Percentiles rank a stretch among this genome's conserved stretches.
Evolutionary conservation across 2,329 filamentous ascomycete species (phyloP).

Genomic region (Colletotrichum tanaceti): DNA sequence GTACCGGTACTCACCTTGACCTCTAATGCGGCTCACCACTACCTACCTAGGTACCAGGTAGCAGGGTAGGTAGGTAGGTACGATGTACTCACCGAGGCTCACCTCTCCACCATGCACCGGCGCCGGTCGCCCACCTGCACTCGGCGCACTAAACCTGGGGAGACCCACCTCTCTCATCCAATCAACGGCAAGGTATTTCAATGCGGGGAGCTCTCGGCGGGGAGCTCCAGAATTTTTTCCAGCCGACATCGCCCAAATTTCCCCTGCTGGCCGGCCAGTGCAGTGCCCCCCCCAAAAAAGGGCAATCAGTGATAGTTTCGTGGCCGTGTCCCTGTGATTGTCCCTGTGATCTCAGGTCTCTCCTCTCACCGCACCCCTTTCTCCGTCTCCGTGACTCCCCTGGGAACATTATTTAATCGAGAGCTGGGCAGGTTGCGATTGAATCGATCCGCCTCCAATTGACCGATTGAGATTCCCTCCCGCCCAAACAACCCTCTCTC

Average conservation of each 20-base stretch:
- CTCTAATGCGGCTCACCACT: too few relatives aligned
- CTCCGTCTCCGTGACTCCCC: slow-evolving; percentile 40
- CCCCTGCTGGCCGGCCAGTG: slow-evolving; percentile 1
- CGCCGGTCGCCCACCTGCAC: slow-evolving; percentile 22
- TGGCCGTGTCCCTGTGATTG: slow-evolving; percentile 46
- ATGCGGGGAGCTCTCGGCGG: slow-evolving; percentile 43
- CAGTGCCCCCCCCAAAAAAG: slow-evolving; percentile 5
- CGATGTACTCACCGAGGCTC: slow-evolving; percentile 19
- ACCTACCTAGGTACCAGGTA: too few relatives aligned
- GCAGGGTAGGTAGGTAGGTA: too few relatives aligned
- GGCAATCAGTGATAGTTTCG: slow-evolving; percentile 19
- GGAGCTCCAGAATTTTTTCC: slow-evolving; percentile 46
- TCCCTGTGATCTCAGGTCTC: slow-evolving; percentile 47
- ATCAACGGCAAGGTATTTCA: slow-evolving; percentile 46
- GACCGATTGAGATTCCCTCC: too few relatives aligned
- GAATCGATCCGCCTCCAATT: slow-evolving; percentile 12
- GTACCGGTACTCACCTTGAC: too few relatives aligned
- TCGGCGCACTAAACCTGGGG: slow-evolving; percentile 2
- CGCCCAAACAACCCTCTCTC: neutral
- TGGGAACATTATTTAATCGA: slow-evolving; percentile 20
- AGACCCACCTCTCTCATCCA: slow-evolving; percentile 39
- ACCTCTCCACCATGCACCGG: slow-evolving; percentile 12
- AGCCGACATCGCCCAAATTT: slow-evolving; percentile 49
- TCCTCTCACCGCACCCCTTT: slow-evolving; percentile 18
- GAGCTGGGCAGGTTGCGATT: slow-evolving; percentile 9